Evolutionary conservation across 108 stramenopile species (phyloP), one percentile per base, ranked within the genome.

Genomic region (Skeletonema marinoi): DNA sequence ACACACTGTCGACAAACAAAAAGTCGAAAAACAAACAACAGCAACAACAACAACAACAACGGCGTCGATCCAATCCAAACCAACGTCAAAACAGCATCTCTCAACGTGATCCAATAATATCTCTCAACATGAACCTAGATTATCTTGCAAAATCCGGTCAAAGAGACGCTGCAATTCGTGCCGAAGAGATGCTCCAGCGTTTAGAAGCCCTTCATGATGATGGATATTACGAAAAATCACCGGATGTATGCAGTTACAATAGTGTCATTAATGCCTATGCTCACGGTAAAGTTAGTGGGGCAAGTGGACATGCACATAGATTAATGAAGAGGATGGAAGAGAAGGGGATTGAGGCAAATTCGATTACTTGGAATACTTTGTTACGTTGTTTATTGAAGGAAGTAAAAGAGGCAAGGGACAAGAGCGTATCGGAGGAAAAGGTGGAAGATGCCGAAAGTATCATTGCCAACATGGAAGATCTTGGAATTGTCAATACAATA

Each of bases 101-200:
- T 11, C 65, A 38, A 3, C 70, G 80, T 19, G 78, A 83, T 60
- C 92, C 92, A 3, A 74, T 93, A 1, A 70, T 85, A 38, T 88
- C 88, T 2, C 85, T 93, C 16, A 93, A 93, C 63, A 65, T 93
- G 19, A 93, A 93, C 68, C 75, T 93, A 8, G 89, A 91, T 66
- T 78, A 85, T 35, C 66, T 93, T 60, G 90, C 88, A 17, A 83
- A 84, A 44, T 75, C 73, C 17, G 63, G 62, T 16, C 89, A 88
- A 65, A 62, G 56, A n/a, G 81, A 83, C n/a, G 87, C 88, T 14
- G 86, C 87, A 0, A 56, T 65, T 10, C 80, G 85, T 31, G 90
- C 90, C 32, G 88, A 93, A 73, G 88, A 91, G 71, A 70, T 93
- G 62, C 73, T 90, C 11, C 78, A 85, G 48, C 77, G 89, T 0